A percentile compares a stretch with the other conserved stretches of the same genome.
Evolutionary conservation across 2,329 filamentous ascomycete genomes (phyloP).

Genomic region (Xylariaceae sp.): DNA sequence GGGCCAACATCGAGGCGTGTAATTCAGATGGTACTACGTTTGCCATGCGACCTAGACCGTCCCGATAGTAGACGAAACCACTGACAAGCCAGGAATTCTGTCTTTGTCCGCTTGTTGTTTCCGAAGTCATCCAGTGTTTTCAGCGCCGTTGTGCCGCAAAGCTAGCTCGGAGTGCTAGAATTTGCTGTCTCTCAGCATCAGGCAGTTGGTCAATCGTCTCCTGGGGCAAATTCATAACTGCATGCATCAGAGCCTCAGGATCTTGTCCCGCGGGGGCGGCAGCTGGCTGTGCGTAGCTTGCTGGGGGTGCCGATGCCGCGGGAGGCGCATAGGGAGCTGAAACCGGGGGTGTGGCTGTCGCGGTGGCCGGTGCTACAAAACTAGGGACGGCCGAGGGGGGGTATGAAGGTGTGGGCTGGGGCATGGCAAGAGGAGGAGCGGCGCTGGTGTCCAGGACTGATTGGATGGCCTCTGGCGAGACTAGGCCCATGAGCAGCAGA

Average conservation of each 20-base stretch:
- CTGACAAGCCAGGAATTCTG: background rate
- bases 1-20: no score
- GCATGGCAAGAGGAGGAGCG: slow-evolving; percentile 36
- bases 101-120: background rate
- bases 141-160: slow-evolving; percentile 36
- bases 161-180: slow-evolving; percentile 71
- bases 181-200: slow-evolving; percentile 72
- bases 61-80: no score
- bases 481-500: slow-evolving; percentile 85
- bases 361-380: slow-evolving; percentile 35
- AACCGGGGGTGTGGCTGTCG: slow-evolving; percentile 49
- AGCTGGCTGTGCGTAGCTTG: slow-evolving; percentile 41
- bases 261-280: slow-evolving; percentile 46
- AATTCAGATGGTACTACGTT: no score
- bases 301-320: slow-evolving; percentile 31
- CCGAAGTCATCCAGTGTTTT: background rate
- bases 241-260: slow-evolving; percentile 72
- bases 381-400: slow-evolving; percentile 33
- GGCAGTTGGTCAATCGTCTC: slow-evolving; percentile 76
- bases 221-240: slow-evolving; percentile 77
- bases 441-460: slow-evolving; percentile 68
- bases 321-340: slow-evolving; percentile 47
- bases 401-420: slow-evolving; percentile 37
- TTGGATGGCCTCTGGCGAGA: slow-evolving; percentile 78
- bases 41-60: no score